Percentiles rank a stretch among this genome's conserved stretches.
Evolutionary conservation across 2,329 filamentous ascomycete genomes (phyloP).

Genomic region (Colletotrichum noveboracense): DNA sequence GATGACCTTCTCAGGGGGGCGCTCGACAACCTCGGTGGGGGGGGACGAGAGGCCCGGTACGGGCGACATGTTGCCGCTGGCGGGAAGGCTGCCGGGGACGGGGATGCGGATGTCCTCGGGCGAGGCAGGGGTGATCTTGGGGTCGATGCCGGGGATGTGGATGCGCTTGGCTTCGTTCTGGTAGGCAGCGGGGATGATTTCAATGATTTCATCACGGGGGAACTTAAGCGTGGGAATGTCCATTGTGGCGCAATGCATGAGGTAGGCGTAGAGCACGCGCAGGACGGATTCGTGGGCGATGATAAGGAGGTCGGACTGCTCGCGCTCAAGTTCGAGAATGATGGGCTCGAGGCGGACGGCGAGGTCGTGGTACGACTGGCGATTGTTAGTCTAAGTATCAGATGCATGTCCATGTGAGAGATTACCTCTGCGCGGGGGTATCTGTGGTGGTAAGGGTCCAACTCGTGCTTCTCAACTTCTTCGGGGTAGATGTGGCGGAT

Average conservation of each 20-base stretch:
- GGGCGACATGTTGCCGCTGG: constrained; percentile 48
- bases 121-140: constrained; percentile 74
- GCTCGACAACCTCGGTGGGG: constrained; percentile 47
- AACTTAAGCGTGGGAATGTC: constrained; percentile 94
- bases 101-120: constrained; percentile 84
- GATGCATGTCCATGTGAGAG: neutral
- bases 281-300: constrained; percentile 99
- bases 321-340: constrained; percentile 94
- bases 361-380: constrained; percentile 93
- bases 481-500: constrained; percentile 87
- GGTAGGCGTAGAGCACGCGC: constrained; percentile 92
- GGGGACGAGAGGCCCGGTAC: constrained; percentile 55
- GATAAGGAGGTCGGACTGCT: constrained; percentile 96
- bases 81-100: constrained; percentile 56
- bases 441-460: constrained; percentile 95
- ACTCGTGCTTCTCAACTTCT: constrained; percentile 89
- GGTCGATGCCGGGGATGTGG: constrained; percentile 74
- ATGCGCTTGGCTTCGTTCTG: constrained; percentile 95
- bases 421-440: constrained; percentile 90
- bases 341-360: constrained; percentile 98
- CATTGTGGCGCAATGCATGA: constrained; percentile 97
- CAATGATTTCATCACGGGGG: constrained; percentile 95
- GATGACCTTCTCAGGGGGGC: constrained; percentile 53
- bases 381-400: neutral
- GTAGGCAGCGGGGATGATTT: constrained; percentile 97